Conservation (phyloP, 805 yeast species). For the Yarrowia sp. region DNA sequence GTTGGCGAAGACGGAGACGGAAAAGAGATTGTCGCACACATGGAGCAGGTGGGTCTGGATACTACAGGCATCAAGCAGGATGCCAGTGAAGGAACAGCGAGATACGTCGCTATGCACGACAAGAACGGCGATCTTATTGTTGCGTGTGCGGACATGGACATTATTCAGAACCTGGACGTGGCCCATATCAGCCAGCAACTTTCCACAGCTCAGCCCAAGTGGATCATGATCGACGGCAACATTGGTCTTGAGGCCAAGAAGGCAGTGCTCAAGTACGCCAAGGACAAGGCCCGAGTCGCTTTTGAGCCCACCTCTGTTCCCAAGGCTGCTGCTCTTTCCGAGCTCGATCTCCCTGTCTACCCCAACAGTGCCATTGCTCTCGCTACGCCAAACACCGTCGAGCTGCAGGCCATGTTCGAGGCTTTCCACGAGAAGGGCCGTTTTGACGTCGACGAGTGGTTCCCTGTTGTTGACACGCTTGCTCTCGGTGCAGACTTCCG, state of each 20-base stretch:
- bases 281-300: conserved; percentile 43
- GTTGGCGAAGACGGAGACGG: conserved; percentile 54
- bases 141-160: conserved; percentile 85
- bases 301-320: conserved; percentile 77
- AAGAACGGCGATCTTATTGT: conserved; percentile 59
- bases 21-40: conserved; percentile 32
- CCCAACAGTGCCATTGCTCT: conserved; percentile 49
- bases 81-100: conserved; percentile 51
- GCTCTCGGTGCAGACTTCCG: conserved; percentile 50
- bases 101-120: conserved; percentile 69
- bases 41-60: conserved; percentile 36
- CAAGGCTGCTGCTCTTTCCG: conserved; percentile 54
- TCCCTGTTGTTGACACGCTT: conserved; percentile 63
- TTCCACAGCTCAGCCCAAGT: conserved; percentile 44
- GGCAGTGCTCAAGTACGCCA: conserved; percentile 39
- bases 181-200: conserved; percentile 48
- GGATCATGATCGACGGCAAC: conserved; percentile 67
- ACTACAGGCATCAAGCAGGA: conserved; percentile 44
- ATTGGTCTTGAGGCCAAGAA: conserved; percentile 47
- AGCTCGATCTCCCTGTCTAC: conserved; percentile 37
- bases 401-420: conserved; percentile 54
- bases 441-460: conserved; percentile 67
- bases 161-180: conserved; percentile 51
- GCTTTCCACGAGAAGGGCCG: conserved; percentile 46
- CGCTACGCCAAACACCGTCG: conserved; percentile 68